These are phyloP conservation scores for Mycena vulgaris DNA, from an alignment of 768 basidiomycete species.

Conservation along the genomic window DNA sequence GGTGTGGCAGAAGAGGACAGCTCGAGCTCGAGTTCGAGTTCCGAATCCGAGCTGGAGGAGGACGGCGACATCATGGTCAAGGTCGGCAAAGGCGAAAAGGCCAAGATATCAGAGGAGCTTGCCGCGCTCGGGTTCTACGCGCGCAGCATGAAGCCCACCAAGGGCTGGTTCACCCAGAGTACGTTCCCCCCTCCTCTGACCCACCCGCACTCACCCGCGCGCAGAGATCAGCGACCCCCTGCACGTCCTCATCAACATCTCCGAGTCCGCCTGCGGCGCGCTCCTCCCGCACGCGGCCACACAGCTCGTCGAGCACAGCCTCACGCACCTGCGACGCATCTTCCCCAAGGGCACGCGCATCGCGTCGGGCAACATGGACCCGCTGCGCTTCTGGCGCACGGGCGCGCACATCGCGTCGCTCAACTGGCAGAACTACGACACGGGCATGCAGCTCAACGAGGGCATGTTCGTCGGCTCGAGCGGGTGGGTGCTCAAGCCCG, in stretches of 20 bases:
- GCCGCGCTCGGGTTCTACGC: conserved; percentile 73
- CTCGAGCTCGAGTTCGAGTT: conserved; percentile 41
- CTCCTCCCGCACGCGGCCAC: conserved; percentile 55
- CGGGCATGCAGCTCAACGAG: conserved; percentile 73
- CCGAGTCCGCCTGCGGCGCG: conserved; percentile 62
- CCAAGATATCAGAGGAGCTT: conserved; percentile 64
- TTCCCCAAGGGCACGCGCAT: conserved; percentile 73
- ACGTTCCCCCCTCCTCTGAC: conserved; percentile 11
- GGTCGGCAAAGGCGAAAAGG: conserved; percentile 40
- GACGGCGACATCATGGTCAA: conserved; percentile 37
- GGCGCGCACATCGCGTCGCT: conserved; percentile 72
- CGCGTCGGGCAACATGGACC: conserved; percentile 68
- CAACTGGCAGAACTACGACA: conserved; percentile 77
- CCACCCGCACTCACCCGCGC: not conserved
- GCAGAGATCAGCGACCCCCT: conserved; percentile 58
- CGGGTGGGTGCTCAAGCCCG: conserved; percentile 71
- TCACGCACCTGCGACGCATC: conserved; percentile 65
- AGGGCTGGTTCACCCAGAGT: conserved; percentile 65
- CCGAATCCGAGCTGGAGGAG: conserved; percentile 46
- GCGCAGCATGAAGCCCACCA: conserved; percentile 73
- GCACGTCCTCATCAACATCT: conserved; percentile 74
- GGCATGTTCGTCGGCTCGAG: conserved; percentile 70
- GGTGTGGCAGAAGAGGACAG: conserved; percentile 40
- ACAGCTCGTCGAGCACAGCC: conserved; percentile 60
- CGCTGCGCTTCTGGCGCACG: conserved; percentile 66